These are phyloP conservation scores for Stevia rebaudiana DNA, from an alignment of 140 eudicot genomes.

Conservation along the genomic window DNA sequence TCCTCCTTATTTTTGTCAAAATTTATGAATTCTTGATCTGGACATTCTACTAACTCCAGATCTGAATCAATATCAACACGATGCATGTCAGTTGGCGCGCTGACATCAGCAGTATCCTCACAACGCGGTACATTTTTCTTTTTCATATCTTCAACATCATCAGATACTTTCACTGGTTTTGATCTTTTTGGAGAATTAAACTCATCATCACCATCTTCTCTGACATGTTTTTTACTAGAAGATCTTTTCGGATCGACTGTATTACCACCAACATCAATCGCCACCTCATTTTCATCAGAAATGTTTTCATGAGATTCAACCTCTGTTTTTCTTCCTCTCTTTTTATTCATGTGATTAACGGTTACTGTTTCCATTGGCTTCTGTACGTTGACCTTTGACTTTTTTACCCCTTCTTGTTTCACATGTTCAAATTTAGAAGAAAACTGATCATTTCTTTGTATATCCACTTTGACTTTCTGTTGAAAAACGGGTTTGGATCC, in stretches of 20 bases:
- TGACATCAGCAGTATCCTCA: slow-evolving; percentile 15
- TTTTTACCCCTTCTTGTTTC: slow-evolving; percentile 15
- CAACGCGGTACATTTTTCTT: background rate
- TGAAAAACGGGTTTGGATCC: slow-evolving; percentile 24
- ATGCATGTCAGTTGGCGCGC: slow-evolving; percentile 11
- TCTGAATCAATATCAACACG: slow-evolving; percentile 18
- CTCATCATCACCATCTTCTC: slow-evolving; percentile 31
- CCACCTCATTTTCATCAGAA: background rate
- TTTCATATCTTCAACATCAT: slow-evolving; percentile 15
- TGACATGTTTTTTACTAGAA: slow-evolving; percentile 34
- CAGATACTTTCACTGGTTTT: slow-evolving; percentile 11
- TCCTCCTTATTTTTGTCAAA: slow-evolving; percentile 55
- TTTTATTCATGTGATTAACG: too few relatives aligned
- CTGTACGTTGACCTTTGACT: slow-evolving; percentile 19
- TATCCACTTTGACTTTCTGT: slow-evolving; percentile 25
- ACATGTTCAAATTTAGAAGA: slow-evolving; percentile 16
- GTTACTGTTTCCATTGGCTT: slow-evolving; percentile 22
- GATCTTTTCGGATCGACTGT: slow-evolving; percentile 23
- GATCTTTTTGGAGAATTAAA: slow-evolving; percentile 38
- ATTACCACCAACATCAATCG: background rate
- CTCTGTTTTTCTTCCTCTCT: too few relatives aligned
- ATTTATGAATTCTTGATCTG: slow-evolving; percentile 60
- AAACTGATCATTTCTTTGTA: slow-evolving; percentile 20
- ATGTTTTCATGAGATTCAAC: background rate
- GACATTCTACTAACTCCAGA: slow-evolving; percentile 29